Base-by-base conservation (phyloP, 2,329 filamentous ascomycete genomes). In the Penicillium sclerotiorum region DNA sequence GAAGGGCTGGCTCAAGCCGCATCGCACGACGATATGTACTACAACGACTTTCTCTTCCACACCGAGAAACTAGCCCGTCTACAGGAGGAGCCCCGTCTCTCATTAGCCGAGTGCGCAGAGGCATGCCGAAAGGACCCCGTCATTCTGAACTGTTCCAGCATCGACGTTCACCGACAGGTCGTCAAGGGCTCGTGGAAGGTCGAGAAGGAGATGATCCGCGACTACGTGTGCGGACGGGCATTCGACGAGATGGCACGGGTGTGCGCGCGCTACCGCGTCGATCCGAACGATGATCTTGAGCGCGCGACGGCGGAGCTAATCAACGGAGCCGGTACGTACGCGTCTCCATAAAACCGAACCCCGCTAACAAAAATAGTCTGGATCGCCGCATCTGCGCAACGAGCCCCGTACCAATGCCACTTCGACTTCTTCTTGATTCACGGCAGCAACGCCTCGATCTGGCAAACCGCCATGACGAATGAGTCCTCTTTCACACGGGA, bases 371-470 rank as follows among this genome's bases (percentile, higher is more conserved):
- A 18, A 8, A 11, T 28, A 32, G 25, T 32, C 13, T 43, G 15
- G 25, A 43, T 32, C 5, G 25, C 40, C 25, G 23, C 25, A n/a
- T 13, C 13, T 11, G 40, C 40, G 8, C 40, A 43, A 15, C 17
- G 15, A 13, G 5, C 23, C 8, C 40, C 40, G 6, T 43, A 32
- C 25, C n/a, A 18, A 15, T 30, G 23, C 27, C 25, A 13, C 7
- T 43, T 20, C 33, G 40, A 43, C 27, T 43, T 43, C 40, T 43
- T 43, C 27, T 18, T 43, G 11, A 32, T 43, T 13, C 40, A 43
- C 15, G 17, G 40, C 5, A 32, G 6, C 6, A 43, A 32, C 12
- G 13, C 40, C 5, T 2, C 25, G 9, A 43, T 43, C 20, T 32
- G 40, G 25, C 40, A 43, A 9, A 43, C 40, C 5, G 15, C 27